Conservation (phyloP, 441 rosid species). For the Dalechampia spathulata region DNA sequence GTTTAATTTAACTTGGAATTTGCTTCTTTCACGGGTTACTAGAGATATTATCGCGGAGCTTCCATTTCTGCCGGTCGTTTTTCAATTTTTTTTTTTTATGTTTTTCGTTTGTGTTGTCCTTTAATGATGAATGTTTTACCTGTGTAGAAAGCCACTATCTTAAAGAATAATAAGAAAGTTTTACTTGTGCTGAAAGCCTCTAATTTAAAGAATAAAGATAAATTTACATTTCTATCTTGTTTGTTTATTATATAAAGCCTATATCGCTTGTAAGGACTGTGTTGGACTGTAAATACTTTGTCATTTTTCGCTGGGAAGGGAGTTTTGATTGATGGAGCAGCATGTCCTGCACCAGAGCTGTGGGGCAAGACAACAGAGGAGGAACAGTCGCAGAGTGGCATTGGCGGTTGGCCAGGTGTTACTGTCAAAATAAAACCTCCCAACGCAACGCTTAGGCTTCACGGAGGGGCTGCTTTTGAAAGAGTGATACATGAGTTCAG, state of each 20-base stretch:
- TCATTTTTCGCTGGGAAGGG: slow-evolving; percentile 37
- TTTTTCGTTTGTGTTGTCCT: too few relatives aligned
- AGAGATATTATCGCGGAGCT: too few relatives aligned
- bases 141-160: too few relatives aligned
- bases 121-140: too few relatives aligned
- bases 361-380: slow-evolving; percentile 93
- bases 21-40: too few relatives aligned
- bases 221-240: background rate
- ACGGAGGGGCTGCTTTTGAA: slow-evolving; percentile 98
- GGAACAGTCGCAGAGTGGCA: slow-evolving; percentile 78
- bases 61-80: too few relatives aligned
- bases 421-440: slow-evolving; percentile 66
- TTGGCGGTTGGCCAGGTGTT: slow-evolving; percentile 96
- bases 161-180: too few relatives aligned
- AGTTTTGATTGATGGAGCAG: slow-evolving; percentile 92
- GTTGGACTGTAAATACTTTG: background rate
- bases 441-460: slow-evolving; percentile 79
- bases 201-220: background rate
- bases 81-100: too few relatives aligned
- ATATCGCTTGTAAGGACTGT: background rate
- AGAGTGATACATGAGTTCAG: slow-evolving; percentile 89
- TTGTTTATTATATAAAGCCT: background rate
- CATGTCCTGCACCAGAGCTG: slow-evolving; percentile 94
- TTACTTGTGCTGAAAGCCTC: too few relatives aligned
- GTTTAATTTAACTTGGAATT: too few relatives aligned